phyloP scores from a whole-genome alignment of 2,329 filamentous ascomycete genomes.

The Calonectria hongkongensis region DNA sequence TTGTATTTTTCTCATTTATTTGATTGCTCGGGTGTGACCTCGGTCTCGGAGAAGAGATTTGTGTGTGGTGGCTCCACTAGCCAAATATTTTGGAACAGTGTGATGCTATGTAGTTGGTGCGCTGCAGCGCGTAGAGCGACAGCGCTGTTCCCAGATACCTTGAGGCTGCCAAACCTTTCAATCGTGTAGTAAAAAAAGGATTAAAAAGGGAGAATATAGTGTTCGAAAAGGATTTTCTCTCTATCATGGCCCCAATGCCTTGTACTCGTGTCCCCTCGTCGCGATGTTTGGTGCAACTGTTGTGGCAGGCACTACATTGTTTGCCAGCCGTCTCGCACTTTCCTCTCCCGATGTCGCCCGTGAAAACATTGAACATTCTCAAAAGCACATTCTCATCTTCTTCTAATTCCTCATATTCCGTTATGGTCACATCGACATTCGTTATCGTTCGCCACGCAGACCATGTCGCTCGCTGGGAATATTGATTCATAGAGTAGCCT shows the following conservation, averaged over 20 bases:
- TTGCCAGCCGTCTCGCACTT: conserved; percentile 51
- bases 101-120: neutral
- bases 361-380: neutral
- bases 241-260: neutral
- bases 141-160: neutral
- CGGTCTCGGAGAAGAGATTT: neutral
- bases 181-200: neutral
- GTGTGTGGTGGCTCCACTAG: neutral
- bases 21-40: neutral
- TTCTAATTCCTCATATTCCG: neutral
- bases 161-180: neutral
- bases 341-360: conserved; percentile 27
- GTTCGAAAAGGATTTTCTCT: neutral
- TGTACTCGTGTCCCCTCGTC: neutral
- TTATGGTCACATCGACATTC: neutral
- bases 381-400: neutral
- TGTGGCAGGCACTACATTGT: conserved; percentile 19
- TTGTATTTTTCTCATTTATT: neutral
- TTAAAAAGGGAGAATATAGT: neutral
- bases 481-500: conserved; percentile 30
- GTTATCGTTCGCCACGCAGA: conserved; percentile 2
- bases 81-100: neutral
- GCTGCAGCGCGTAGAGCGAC: neutral
- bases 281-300: conserved; percentile 4
- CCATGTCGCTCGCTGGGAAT: conserved; percentile 17